These are phyloP conservation scores for Sclerotinia spermophila DNA, from an alignment of 2,329 filamentous ascomycete species.

Conservation along the genomic window DNA sequence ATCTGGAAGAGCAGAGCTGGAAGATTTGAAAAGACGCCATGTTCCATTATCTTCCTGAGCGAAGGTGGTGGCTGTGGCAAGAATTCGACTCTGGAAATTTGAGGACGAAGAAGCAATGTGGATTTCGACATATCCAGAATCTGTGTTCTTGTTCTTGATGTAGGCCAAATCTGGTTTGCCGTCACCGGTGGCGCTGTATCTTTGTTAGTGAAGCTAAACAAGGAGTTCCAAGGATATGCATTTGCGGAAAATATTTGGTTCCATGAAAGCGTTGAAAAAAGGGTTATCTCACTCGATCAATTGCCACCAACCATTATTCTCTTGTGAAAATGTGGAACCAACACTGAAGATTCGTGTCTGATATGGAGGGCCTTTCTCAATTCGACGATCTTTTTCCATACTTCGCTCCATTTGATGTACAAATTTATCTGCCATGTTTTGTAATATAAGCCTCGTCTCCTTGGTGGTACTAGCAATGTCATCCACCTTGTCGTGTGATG, in stretches of 20 bases:
- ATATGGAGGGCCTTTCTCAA: constrained; percentile 6
- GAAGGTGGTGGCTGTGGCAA: constrained; percentile 8
- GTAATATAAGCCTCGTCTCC: background rate
- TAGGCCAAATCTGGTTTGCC: constrained; percentile 10
- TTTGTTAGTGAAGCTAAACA: background rate
- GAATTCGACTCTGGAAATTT: constrained; percentile 11
- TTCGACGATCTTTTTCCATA: background rate
- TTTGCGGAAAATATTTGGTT: too few relatives aligned
- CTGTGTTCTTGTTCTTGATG: constrained; percentile 13
- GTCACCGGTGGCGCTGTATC: background rate
- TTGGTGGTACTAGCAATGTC: background rate
- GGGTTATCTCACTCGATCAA: constrained; percentile 14
- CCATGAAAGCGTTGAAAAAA: background rate
- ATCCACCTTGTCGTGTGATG: background rate
- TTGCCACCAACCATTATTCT: constrained; percentile 20
- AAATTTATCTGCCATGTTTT: background rate
- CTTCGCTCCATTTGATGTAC: background rate
- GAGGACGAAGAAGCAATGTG: constrained; percentile 12
- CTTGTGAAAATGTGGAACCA: constrained; percentile 13
- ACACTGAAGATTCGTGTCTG: constrained; percentile 9
- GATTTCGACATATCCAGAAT: constrained; percentile 15
- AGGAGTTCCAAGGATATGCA: background rate
- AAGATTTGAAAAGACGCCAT: constrained; percentile 7
- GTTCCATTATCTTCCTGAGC: constrained; percentile 10
- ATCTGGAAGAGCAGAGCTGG: background rate